Evolutionary conservation across 202 grass and related monocot genomes (phyloP).

Genomic region (Panicum virgatum): DNA sequence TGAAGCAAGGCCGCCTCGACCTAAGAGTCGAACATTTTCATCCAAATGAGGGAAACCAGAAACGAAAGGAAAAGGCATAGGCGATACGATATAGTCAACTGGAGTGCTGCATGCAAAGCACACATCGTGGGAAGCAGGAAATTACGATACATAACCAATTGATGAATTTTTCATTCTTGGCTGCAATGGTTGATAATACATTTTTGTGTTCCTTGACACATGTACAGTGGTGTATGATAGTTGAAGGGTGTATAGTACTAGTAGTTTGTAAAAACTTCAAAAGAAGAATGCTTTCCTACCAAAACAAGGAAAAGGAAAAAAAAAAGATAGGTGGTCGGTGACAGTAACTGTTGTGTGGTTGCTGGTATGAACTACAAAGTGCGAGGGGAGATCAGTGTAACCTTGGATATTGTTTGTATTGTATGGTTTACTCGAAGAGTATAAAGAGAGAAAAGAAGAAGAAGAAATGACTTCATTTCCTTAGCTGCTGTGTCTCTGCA

Average conservation of each 20-base stretch:
- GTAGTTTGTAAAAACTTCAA: slow-evolving; percentile 23
- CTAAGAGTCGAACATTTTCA: slow-evolving; percentile 43
- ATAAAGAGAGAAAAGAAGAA: slow-evolving; percentile 15
- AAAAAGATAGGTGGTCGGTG: not conserved
- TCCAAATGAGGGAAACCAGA: slow-evolving; percentile 43
- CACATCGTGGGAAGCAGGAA: not conserved
- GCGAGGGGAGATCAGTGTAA: not conserved
- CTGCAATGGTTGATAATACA: slow-evolving; percentile 20
- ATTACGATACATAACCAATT: slow-evolving; percentile 30
- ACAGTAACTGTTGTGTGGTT: not conserved
- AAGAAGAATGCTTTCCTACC: not conserved
- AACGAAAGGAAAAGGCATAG: slow-evolving; percentile 19
- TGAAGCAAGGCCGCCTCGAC: slow-evolving; percentile 39
- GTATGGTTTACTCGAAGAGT: slow-evolving; percentile 31
- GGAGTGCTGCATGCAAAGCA: slow-evolving; percentile 2
- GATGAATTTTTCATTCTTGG: slow-evolving; percentile 41
- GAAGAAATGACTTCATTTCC: not conserved
- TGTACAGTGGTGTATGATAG: slow-evolving; percentile 46
- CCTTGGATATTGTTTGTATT: not conserved
- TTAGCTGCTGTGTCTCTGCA: not conserved
- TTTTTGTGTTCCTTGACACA: slow-evolving; percentile 35
- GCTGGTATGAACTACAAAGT: not conserved
- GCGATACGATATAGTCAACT: slow-evolving; percentile 21
- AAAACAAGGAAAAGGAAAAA: not conserved
- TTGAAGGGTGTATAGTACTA: slow-evolving; percentile 40